Percentiles rank a stretch among this genome's conserved stretches.
phyloP scores from a whole-genome alignment of 179 eudicot species.

The Heliamphora pulchella region DNA sequence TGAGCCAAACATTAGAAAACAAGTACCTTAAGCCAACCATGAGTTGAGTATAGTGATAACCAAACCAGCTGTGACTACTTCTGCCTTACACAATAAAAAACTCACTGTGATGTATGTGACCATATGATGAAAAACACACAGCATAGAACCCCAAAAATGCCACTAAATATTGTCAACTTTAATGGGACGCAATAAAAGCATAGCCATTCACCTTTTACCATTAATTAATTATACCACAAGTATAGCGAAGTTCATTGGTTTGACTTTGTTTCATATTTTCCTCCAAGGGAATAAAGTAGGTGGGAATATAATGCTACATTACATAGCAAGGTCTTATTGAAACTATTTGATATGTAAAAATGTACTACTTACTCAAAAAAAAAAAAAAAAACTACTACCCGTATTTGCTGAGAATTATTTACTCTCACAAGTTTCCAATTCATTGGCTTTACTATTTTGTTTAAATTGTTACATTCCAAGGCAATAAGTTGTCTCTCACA shows the following conservation, averaged over 20 bases:
- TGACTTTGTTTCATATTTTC: neutral
- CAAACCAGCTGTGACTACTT: neutral
- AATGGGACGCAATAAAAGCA: neutral
- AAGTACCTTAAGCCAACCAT: neutral
- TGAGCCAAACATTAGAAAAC: conserved; percentile 28
- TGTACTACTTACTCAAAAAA: too few relatives aligned
- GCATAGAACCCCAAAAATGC: neutral
- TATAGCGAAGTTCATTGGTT: neutral
- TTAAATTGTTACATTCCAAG: too few relatives aligned
- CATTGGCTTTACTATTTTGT: too few relatives aligned
- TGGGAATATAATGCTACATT: too few relatives aligned
- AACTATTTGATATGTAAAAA: neutral
- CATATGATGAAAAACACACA: neutral
- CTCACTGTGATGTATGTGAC: neutral
- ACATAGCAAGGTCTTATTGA: neutral
- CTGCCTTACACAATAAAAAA: neutral
- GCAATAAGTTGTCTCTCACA: too few relatives aligned
- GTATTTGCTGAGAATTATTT: too few relatives aligned
- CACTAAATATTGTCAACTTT: neutral
- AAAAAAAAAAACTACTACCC: too few relatives aligned
- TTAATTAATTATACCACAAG: neutral
- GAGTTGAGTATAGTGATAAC: neutral
- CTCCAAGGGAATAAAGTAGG: neutral
- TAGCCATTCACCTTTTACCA: neutral
- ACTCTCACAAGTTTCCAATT: too few relatives aligned